Conservation (phyloP, 2,329 filamentous ascomycete species). For the Chaetomium sp. region DNA sequence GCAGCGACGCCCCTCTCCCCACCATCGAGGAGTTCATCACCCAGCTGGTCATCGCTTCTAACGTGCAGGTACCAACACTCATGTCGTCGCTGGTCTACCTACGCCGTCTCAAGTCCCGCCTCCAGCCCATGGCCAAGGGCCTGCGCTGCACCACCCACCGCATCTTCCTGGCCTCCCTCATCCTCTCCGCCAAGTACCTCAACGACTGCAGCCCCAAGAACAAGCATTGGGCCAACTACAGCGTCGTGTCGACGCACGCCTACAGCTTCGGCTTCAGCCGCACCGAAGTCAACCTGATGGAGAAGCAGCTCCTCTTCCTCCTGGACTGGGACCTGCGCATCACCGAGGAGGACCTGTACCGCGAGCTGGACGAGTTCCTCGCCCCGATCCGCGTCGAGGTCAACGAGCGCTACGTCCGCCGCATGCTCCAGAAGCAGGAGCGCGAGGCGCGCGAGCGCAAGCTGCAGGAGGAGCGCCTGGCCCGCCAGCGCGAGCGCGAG, state of each 20-base stretch:
- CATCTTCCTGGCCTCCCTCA: conserved; percentile 90
- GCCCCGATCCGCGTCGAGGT: conserved; percentile 73
- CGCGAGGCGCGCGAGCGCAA: conserved; percentile 46
- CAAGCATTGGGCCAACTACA: conserved; percentile 99
- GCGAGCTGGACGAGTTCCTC: conserved; percentile 84
- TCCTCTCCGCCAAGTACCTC: conserved; percentile 90
- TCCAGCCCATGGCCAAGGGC: conserved; percentile 93
- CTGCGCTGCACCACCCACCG: conserved; percentile 96
- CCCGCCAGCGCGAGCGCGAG: conserved; percentile 46
- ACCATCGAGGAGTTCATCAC: conserved; percentile 89
- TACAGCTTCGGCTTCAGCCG: conserved; percentile 85
- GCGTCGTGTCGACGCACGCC: conserved; percentile 66
- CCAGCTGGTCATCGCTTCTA: conserved; percentile 86
- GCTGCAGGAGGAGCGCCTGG: conserved; percentile 15
- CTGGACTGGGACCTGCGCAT: conserved; percentile 94
- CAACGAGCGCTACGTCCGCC: conserved; percentile 53
- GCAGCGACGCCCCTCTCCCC: conserved; percentile 63
- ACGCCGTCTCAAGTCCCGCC: conserved; percentile 74
- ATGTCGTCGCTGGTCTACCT: conserved; percentile 98
- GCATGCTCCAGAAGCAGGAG: conserved; percentile 48
- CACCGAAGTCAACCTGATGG: conserved; percentile 98
- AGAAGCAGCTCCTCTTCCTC: conserved; percentile 94
- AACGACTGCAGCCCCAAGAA: conserved; percentile 99
- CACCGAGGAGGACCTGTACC: conserved; percentile 80
- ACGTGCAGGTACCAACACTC: conserved; percentile 94